These are phyloP conservation scores for Cryptosporidium bovis DNA, from an alignment of 169 alveolate species.

Conservation along the genomic window DNA sequence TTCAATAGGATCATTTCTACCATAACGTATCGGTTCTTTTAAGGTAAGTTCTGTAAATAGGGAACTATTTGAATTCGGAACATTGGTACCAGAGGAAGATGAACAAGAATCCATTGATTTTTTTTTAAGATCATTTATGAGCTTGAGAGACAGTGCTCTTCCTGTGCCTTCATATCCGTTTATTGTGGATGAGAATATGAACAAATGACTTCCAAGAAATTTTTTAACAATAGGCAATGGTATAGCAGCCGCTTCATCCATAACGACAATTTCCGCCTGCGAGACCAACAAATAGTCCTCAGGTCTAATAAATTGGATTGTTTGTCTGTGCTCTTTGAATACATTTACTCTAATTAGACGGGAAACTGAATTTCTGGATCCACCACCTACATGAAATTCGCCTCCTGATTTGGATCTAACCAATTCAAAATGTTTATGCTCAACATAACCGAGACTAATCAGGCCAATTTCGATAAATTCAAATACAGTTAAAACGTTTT, in stretches of 20 bases:
- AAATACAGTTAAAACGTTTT: constrained; percentile 96
- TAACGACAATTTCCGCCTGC: constrained; percentile 90
- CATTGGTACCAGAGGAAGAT: constrained; percentile 30
- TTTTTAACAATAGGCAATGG: constrained; percentile 97
- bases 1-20: constrained; percentile 97
- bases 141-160: constrained; percentile 96
- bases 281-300: constrained; percentile 80
- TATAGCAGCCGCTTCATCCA: constrained; percentile 99
- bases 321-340: constrained; percentile 88
- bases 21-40: constrained; percentile 97
- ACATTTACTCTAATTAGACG: constrained; percentile 84
- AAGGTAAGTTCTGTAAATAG: constrained; percentile 86
- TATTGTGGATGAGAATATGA: constrained; percentile 97
- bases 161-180: constrained; percentile 99
- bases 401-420: constrained; percentile 77
- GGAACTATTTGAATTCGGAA: constrained; percentile 20
- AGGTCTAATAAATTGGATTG: constrained; percentile 89
- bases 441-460: constrained; percentile 90
- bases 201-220: constrained; percentile 91
- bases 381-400: constrained; percentile 70
- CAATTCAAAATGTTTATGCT: constrained; percentile 90
- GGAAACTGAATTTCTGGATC: constrained; percentile 78
- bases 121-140: constrained; percentile 91
- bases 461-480: constrained; percentile 97
- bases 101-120: constrained; percentile 53